Conservation (phyloP, 495 filamentous ascomycete species). For the Neurospora sublineolata region DNA sequence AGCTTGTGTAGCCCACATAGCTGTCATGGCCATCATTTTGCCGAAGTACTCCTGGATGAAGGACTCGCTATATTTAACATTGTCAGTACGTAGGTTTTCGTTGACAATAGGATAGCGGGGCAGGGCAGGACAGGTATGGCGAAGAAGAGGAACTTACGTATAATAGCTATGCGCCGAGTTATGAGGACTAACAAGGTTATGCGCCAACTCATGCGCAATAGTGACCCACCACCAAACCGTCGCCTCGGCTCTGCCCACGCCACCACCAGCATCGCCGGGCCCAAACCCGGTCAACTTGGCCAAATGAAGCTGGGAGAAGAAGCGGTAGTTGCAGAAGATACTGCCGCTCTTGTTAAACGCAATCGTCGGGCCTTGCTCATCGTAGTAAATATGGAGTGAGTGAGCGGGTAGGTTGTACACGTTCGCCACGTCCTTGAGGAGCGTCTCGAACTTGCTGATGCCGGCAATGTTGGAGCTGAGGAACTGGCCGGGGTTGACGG, state of each 20-base stretch:
- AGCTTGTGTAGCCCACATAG: constrained; percentile 4
- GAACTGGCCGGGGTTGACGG: constrained; percentile 42
- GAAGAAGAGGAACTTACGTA: constrained; percentile 43
- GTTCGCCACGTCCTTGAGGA: constrained; percentile 57
- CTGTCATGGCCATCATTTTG: constrained; percentile 33
- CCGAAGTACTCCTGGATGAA: constrained; percentile 40
- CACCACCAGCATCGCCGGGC: neutral
- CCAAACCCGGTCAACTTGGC: constrained; percentile 13
- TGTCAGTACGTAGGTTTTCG: neutral
- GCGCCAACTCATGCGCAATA: constrained; percentile 84
- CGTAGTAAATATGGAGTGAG: constrained; percentile 76
- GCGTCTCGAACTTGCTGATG: constrained; percentile 57
- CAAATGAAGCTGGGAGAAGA: constrained; percentile 70
- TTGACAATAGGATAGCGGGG: constrained; percentile 1
- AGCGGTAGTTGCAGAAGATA: constrained; percentile 88
- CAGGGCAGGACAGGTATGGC: neutral
- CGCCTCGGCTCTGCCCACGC: constrained; percentile 48
- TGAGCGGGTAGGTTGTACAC: constrained; percentile 55
- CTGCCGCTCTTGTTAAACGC: constrained; percentile 83
- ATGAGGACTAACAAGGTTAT: constrained; percentile 76
- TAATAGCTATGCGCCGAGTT: constrained; percentile 78
- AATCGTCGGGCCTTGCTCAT: constrained; percentile 66
- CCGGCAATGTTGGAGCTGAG: constrained; percentile 46
- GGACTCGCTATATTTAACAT: constrained; percentile 26
- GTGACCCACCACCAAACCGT: constrained; percentile 86